Percentiles rank a stretch among this genome's conserved stretches.
Conservation (phyloP, 805 yeast genomes). For the Jamesozyma spencerorum region DNA sequence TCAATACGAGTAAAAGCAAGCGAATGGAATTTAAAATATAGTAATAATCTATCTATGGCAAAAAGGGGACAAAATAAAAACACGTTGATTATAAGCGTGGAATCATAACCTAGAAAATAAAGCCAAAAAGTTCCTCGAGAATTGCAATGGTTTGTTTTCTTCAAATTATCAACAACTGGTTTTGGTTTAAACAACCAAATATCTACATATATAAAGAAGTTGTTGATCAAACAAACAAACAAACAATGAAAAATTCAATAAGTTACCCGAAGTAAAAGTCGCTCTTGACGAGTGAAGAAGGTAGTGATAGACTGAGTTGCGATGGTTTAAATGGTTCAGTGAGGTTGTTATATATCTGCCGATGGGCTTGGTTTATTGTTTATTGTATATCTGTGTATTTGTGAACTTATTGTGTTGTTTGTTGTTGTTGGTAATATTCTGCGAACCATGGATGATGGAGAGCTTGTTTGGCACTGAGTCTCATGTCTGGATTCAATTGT, state of each 20-base stretch:
- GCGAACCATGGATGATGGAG: conserved; percentile 37
- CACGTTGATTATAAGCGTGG: too few relatives aligned
- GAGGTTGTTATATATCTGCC: not conserved
- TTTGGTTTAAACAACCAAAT: too few relatives aligned
- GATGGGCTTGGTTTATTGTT: not conserved
- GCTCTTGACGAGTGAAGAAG: not conserved
- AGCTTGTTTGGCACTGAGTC: conserved; percentile 46
- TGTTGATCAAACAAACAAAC: too few relatives aligned
- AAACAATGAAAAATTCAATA: too few relatives aligned
- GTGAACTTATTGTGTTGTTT: not conserved
- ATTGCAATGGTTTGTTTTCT: too few relatives aligned
- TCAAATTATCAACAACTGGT: too few relatives aligned
- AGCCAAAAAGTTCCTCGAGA: not conserved
- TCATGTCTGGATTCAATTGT: conserved; percentile 44
- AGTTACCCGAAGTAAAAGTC: too few relatives aligned
- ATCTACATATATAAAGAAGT: too few relatives aligned
- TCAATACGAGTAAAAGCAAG: not conserved
- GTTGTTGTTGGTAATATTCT: conserved; percentile 24
- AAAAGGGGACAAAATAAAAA: too few relatives aligned
- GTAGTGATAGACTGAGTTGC: not conserved
- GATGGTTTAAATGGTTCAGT: not conserved
- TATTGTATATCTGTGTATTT: not conserved
- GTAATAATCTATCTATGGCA: not conserved
- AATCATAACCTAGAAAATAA: too few relatives aligned
- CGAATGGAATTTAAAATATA: not conserved